These are phyloP conservation scores for Coelastrella sp. DNA, from an alignment of 139 green algal genomes.

Conservation along the genomic window DNA sequence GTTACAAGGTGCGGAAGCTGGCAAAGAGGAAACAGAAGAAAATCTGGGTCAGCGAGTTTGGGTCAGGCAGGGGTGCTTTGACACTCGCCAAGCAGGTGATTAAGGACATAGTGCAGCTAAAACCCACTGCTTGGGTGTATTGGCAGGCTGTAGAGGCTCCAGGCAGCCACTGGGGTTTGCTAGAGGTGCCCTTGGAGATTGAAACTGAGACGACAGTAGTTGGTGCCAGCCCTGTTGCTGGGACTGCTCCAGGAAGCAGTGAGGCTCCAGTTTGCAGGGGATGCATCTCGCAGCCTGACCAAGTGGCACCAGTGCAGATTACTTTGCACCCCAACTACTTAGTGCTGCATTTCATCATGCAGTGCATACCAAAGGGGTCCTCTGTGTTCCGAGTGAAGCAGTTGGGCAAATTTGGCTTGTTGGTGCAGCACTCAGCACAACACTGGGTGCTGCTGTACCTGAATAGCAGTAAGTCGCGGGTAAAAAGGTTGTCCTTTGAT, in stretches of 20 bases:
- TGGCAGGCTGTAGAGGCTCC: slow-evolving; percentile 34
- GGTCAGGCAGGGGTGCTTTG: slow-evolving; percentile 2
- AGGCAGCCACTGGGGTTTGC: slow-evolving; percentile 7
- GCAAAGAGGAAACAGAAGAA: not conserved
- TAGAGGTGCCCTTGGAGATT: not conserved
- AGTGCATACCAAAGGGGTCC: slow-evolving; percentile 8
- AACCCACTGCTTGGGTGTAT: slow-evolving; percentile 28
- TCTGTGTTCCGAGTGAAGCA: not conserved
- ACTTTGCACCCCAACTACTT: slow-evolving; percentile 33
- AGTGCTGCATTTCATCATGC: slow-evolving; percentile 7
- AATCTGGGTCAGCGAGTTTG: slow-evolving; percentile 28
- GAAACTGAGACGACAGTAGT: not conserved
- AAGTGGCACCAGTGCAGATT: too few relatives aligned
- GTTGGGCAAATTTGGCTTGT: not conserved
- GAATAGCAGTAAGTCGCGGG: not conserved
- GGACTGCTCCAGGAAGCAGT: not conserved
- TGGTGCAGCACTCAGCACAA: not conserved
- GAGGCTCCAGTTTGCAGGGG: slow-evolving; percentile 13
- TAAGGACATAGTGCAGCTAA: slow-evolving; percentile 7
- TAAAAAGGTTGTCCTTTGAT: not conserved
- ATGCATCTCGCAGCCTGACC: too few relatives aligned
- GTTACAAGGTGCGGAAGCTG: not conserved
- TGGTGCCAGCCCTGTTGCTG: not conserved
- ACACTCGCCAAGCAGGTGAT: slow-evolving; percentile 14
- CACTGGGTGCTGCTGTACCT: not conserved